Percentiles rank a stretch among this genome's conserved stretches.
These are phyloP conservation scores for Aspergillus sp. DNA, from an alignment of 2,329 filamentous ascomycete genomes.

Conservation along the genomic window DNA sequence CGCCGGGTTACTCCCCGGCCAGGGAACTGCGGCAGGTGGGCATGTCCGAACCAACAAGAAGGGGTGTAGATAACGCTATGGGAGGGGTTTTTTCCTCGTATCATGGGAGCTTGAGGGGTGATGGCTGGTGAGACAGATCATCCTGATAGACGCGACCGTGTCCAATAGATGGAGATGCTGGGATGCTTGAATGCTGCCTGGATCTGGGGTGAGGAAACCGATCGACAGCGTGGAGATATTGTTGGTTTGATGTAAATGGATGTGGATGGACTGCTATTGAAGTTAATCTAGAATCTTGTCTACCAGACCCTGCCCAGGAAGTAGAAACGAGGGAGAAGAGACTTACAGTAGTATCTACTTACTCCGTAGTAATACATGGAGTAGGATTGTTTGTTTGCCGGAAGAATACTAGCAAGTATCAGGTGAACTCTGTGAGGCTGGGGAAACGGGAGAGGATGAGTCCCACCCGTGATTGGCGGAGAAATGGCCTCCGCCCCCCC, in stretches of 20 bases:
- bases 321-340: too few relatives aligned
- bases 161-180: neutral
- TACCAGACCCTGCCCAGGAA: neutral
- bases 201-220: neutral
- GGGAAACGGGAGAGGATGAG: neutral
- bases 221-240: neutral
- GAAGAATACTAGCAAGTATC: too few relatives aligned
- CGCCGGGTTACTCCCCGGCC: neutral
- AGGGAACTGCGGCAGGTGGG: constrained; percentile 12
- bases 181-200: neutral
- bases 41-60: constrained; percentile 15
- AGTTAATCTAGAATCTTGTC: neutral
- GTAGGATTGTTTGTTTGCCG: too few relatives aligned
- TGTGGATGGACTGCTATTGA: neutral
- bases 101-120: constrained; percentile 10
- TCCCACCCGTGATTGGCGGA: constrained; percentile 34
- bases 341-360: too few relatives aligned
- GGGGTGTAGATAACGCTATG: constrained; percentile 8
- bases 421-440: neutral
- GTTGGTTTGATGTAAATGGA: too few relatives aligned
- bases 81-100: constrained; percentile 25
- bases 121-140: neutral
- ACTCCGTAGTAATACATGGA: too few relatives aligned
- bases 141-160: neutral
- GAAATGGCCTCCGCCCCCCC: constrained; percentile 29